A percentile compares a stretch with the other conserved stretches of the same genome.
phyloP scores from a whole-genome alignment of 2,329 filamentous ascomycete species.

The Aotearoamyces nothofagi region DNA sequence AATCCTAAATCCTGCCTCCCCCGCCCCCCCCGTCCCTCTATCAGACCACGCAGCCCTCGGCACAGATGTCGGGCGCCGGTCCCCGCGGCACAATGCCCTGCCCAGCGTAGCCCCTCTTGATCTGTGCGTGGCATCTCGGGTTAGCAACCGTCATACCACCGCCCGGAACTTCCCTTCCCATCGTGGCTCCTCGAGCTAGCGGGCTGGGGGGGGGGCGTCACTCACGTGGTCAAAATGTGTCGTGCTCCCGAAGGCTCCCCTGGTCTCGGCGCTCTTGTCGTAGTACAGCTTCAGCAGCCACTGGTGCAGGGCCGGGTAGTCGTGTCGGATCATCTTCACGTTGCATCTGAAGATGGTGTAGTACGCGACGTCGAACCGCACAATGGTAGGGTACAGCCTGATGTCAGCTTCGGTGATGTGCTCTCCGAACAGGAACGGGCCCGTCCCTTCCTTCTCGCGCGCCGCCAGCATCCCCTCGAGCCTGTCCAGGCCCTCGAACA shows the following conservation, averaged over 20 bases:
- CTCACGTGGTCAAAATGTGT: neutral
- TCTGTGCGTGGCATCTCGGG: too few species aligned
- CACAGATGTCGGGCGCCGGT: too few species aligned
- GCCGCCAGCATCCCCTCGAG: constrained; percentile 50
- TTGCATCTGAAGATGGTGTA: constrained; percentile 49
- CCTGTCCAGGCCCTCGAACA: constrained; percentile 64
- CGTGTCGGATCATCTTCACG: constrained; percentile 20
- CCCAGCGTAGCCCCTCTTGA: too few species aligned
- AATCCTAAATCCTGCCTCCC: too few species aligned
- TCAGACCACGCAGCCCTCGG: too few species aligned
- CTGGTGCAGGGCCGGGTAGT: constrained; percentile 44
- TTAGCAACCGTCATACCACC: too few species aligned
- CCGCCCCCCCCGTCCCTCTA: too few species aligned
- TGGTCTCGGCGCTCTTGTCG: constrained; percentile 24
- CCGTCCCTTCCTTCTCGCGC: constrained; percentile 22
- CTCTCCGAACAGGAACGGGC: constrained; percentile 62
- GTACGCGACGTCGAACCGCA: constrained; percentile 52
- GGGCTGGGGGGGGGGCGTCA: too few species aligned
- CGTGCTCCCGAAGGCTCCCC: neutral
- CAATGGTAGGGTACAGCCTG: constrained; percentile 44
- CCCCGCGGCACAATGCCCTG: too few species aligned
- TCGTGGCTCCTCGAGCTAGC: too few species aligned
- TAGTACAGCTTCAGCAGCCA: constrained; percentile 52
- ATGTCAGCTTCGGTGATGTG: constrained; percentile 67
- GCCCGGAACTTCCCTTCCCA: too few species aligned